Percentiles rank a stretch among this genome's conserved stretches.
Evolutionary conservation across 352 stramenopile genomes (phyloP).

Genomic region (Phytophthora sp.): DNA sequence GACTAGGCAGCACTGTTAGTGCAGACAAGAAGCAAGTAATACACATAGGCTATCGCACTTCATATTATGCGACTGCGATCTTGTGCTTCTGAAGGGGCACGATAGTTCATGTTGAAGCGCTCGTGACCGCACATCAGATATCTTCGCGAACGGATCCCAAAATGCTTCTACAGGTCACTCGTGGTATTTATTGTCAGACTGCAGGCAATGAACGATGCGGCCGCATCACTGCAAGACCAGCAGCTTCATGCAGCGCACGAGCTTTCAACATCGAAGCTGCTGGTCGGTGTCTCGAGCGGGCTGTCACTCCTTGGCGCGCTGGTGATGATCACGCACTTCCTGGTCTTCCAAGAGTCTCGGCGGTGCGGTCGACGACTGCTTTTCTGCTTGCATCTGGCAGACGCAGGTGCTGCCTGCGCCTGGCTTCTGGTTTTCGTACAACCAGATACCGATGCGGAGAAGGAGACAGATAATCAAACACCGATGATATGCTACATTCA

Average conservation of each 20-base stretch:
- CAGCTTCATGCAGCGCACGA: constrained; percentile 28
- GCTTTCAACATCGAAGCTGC: constrained; percentile 40
- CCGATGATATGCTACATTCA: constrained; percentile 41
- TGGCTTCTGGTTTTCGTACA: constrained; percentile 66
- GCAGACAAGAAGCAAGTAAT: too few species aligned
- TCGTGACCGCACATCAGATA: constrained; percentile 18
- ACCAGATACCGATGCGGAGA: constrained; percentile 11
- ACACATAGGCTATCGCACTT: too few species aligned
- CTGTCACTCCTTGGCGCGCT: constrained; percentile 53
- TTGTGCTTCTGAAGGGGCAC: constrained; percentile 27
- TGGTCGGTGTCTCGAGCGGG: constrained; percentile 48
- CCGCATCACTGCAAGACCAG: constrained; percentile 5
- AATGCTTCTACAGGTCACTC: constrained; percentile 3
- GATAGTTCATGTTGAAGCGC: constrained; percentile 1
- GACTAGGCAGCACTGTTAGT: too few species aligned
- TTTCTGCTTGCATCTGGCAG: constrained; percentile 67
- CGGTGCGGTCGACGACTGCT: constrained; percentile 68
- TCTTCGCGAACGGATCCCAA: constrained; percentile 13
- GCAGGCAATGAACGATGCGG: constrained; percentile 11
- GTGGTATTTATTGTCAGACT: neutral
- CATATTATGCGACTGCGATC: constrained; percentile 20
- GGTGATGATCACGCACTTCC: constrained; percentile 61
- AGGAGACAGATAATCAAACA: neutral
- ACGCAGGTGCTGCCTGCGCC: constrained; percentile 46
- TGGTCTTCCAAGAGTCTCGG: constrained; percentile 67